Percentiles rank a stretch among this genome's conserved stretches.
These are phyloP conservation scores for Lactifluus pinguis DNA, from an alignment of 768 basidiomycete species.

Conservation along the genomic window DNA sequence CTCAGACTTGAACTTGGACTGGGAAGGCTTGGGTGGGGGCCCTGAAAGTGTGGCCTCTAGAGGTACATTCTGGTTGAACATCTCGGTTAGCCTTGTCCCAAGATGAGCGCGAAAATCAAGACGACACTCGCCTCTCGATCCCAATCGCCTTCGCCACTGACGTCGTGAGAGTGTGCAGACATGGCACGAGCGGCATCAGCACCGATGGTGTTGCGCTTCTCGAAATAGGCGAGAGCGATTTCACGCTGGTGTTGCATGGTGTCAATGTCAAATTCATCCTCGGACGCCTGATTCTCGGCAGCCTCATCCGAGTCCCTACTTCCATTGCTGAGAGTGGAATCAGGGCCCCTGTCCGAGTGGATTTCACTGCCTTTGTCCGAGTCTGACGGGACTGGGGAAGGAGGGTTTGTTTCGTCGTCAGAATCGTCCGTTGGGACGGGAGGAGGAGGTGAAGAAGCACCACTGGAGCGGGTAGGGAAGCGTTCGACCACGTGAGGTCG, in stretches of 20 bases:
- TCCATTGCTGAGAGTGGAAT: conserved; percentile 7
- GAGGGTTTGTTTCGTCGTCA: conserved; percentile 55
- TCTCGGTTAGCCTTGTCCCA: neutral
- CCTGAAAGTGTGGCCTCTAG: conserved; percentile 34
- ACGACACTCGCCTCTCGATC: conserved; percentile 34
- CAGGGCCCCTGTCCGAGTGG: conserved; percentile 14
- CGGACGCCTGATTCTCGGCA: conserved; percentile 34
- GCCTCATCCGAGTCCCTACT: conserved; percentile 19
- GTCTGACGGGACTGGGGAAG: conserved; percentile 25
- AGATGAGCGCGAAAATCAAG: neutral
- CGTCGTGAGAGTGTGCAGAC: conserved; percentile 35
- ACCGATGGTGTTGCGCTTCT: conserved; percentile 49
- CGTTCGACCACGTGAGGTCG: conserved; percentile 65
- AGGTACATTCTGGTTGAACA: conserved; percentile 32
- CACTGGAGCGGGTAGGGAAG: conserved; percentile 27
- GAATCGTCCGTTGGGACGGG: conserved; percentile 37
- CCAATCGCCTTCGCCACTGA: conserved; percentile 31
- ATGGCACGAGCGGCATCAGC: conserved; percentile 44
- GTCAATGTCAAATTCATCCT: conserved; percentile 51
- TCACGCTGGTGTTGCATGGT: conserved; percentile 63
- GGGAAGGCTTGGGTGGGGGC: conserved; percentile 36
- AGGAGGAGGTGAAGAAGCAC: conserved; percentile 19
- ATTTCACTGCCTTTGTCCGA: conserved; percentile 24
- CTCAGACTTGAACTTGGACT: conserved; percentile 60
- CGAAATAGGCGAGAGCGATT: conserved; percentile 61